Percentiles rank a stretch among this genome's conserved stretches.
Conservation (phyloP, 2,329 filamentous ascomycete genomes). For the Scytalidium lignicola region DNA sequence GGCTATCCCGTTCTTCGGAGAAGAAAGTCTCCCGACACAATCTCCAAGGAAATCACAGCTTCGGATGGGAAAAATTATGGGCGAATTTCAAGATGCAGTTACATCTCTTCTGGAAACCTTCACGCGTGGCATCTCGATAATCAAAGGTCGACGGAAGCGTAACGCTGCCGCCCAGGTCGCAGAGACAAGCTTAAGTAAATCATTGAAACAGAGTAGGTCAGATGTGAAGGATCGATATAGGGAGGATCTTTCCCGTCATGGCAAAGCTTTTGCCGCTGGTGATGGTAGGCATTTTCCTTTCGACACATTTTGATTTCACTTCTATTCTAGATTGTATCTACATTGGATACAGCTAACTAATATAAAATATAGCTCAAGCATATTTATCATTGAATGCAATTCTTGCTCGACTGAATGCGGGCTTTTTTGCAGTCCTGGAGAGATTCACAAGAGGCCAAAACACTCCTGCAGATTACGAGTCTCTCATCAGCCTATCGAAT, state of each 20-base stretch:
- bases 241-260: constrained; percentile 34
- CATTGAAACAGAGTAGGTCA: constrained; percentile 19
- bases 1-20: neutral
- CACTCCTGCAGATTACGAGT: constrained; percentile 39
- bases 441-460: constrained; percentile 28
- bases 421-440: constrained; percentile 36
- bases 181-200: constrained; percentile 34
- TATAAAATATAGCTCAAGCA: constrained; percentile 18
- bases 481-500: constrained; percentile 42
- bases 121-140: constrained; percentile 24
- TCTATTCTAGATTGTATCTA: too few relatives aligned
- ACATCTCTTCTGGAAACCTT: constrained; percentile 43
- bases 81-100: constrained; percentile 39
- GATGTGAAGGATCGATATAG: constrained; percentile 39
- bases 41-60: too few relatives aligned
- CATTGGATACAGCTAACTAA: constrained; percentile 5
- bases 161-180: constrained; percentile 29
- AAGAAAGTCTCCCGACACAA: too few relatives aligned
- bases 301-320: too few relatives aligned
- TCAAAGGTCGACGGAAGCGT: constrained; percentile 35
- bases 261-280: constrained; percentile 38
- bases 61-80: constrained; percentile 20
- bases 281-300: constrained; percentile 35
- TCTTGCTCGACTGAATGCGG: constrained; percentile 37
- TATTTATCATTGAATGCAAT: constrained; percentile 27